These are phyloP conservation scores for Suillus occidentalis DNA, from an alignment of 768 basidiomycete genomes.

Conservation along the genomic window DNA sequence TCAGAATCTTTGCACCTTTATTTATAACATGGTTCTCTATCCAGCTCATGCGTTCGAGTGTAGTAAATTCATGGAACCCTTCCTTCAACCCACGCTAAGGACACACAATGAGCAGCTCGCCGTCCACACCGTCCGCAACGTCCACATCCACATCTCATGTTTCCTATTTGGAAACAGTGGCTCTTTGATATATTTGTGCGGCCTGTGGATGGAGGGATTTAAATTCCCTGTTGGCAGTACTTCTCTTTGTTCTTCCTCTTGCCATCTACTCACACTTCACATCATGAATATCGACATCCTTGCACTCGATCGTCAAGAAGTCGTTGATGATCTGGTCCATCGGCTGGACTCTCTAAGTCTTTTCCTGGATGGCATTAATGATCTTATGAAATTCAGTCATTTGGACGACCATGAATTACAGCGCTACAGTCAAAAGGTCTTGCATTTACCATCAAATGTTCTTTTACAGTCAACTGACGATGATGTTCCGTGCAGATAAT, in stretches of 20 bases:
- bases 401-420: constrained; percentile 22
- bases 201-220: neutral
- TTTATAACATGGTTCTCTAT: neutral
- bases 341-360: constrained; percentile 30
- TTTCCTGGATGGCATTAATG: constrained; percentile 31
- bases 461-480: constrained; percentile 10
- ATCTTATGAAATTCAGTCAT: constrained; percentile 19
- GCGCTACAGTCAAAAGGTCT: constrained; percentile 29
- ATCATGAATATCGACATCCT: constrained; percentile 12
- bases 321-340: constrained; percentile 27
- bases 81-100: neutral
- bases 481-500: constrained; percentile 39
- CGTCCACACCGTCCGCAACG: neutral
- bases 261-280: neutral
- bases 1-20: neutral
- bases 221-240: constrained; percentile 16
- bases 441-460: neutral
- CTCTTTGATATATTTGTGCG: neutral
- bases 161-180: neutral
- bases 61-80: neutral
- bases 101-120: neutral
- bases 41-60: neutral
- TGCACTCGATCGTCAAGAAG: constrained; percentile 23
- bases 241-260: constrained; percentile 11
- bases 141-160: neutral